phyloP scores from a whole-genome alignment of 2,329 filamentous ascomycete genomes.

The Dactylellina sp. region DNA sequence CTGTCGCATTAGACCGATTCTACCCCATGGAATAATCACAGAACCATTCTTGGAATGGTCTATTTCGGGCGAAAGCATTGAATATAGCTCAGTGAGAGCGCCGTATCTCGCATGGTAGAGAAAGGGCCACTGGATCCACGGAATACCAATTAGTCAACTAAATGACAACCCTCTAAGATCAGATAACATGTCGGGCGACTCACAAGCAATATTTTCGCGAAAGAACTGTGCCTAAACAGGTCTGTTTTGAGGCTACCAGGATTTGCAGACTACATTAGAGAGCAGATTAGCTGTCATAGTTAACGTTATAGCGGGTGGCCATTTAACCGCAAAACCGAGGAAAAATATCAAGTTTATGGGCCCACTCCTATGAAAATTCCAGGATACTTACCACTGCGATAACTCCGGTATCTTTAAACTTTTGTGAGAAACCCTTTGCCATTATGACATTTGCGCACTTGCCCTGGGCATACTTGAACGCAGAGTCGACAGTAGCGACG shows the following conservation, averaged over 20 bases:
- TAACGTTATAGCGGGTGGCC: conserved; percentile 2
- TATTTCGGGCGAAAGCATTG: conserved; percentile 62
- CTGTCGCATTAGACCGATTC: conserved; percentile 61
- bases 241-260: conserved; percentile 65
- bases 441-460: conserved; percentile 63
- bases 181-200: conserved; percentile 16
- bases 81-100: conserved; percentile 63
- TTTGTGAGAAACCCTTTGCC: conserved; percentile 60
- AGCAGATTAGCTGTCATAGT: conserved; percentile 44
- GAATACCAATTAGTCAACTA: not conserved
- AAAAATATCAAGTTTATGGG: conserved; percentile 5
- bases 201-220: conserved; percentile 52
- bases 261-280: conserved; percentile 61
- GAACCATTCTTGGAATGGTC: conserved; percentile 62
- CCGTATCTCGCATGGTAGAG: conserved; percentile 61
- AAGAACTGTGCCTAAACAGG: conserved; percentile 61
- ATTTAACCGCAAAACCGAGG: not conserved
- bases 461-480: conserved; percentile 62
- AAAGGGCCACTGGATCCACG: conserved; percentile 59
- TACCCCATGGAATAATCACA: conserved; percentile 68
- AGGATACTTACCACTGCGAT: conserved; percentile 61
- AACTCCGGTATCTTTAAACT: conserved; percentile 61
- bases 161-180: not conserved
- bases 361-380: not conserved
- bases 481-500: conserved; percentile 1